Base-by-base conservation (phyloP, 2,329 filamentous ascomycete genomes). In the Phyllosticta ampelicida region DNA sequence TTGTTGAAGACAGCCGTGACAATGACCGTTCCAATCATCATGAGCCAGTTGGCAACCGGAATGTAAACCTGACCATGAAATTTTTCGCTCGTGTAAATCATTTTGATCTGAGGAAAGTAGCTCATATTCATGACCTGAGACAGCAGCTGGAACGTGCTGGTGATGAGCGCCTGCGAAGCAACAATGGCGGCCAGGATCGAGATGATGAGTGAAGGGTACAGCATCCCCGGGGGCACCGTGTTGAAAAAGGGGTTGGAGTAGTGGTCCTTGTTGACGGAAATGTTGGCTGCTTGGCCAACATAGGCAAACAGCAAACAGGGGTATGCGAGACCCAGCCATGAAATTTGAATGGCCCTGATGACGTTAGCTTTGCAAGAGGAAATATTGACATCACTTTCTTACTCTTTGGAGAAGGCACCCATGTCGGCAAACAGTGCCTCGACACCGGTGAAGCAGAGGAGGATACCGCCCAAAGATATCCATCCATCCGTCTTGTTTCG, bases 41-140 rank as follows among this genome's bases (percentile, higher is more conserved):
- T 76, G 1, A 90, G 73, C 85, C 87, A 90, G 66, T 91, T 91
- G 3, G 84, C 82, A 11, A 87, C 73, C 0, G 87, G 87, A 16
- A 92, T 83, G 65, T 90, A 91, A 0, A 91, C 76, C 65, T 92
- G 87, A 2, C 86, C 86, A 64, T 90, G 83, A 62, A 89, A 88
- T 1, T 73, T 78, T 36, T 78, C 80, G 5, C 84, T 87, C 0
- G 86, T 90, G 65, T 90, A 86, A 1, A 86, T 78, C 3, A 87
- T 78, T 64, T 86, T 84, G 67, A 91, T 84, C 61, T 89, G 86
- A 0, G 88, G 88, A 62, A 89, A 89, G 68, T 90, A 91, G 0
- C 77, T 81, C 5, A 83, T 71, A 60, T 84, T 86, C 84, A 90
- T 89, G 61, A 89, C 79, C 70, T 89, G 86, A 1, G 80, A 78